Evolutionary conservation across 2,329 filamentous ascomycete genomes (phyloP).

Genomic region (Sporothrix dimorphospora): DNA sequence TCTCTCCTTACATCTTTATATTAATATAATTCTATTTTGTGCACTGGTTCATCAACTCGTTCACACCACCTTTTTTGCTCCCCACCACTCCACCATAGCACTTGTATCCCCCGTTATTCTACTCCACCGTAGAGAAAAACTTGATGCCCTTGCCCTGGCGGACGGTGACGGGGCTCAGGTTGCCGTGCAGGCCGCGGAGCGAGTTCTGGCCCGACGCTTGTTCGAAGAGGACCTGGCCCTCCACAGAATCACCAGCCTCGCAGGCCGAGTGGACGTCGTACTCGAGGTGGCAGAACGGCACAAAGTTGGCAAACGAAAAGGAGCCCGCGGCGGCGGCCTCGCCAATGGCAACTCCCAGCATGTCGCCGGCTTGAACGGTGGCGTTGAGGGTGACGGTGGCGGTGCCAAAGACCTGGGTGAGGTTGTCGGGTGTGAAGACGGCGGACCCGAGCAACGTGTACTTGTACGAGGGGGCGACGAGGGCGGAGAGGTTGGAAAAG

Average conservation of each 20-base stretch:
- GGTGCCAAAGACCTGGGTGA: constrained; percentile 1
- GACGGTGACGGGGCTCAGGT: neutral
- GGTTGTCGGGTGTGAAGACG: neutral
- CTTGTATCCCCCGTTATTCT: too few species aligned
- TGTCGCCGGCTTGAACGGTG: neutral
- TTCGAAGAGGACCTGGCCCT: neutral
- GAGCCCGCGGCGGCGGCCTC: neutral
- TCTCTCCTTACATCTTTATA: too few species aligned
- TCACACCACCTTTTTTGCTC: too few species aligned
- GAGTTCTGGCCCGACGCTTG: neutral
- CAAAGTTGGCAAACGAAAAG: constrained; percentile 1
- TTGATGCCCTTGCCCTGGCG: constrained; percentile 2
- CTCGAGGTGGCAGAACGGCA: neutral
- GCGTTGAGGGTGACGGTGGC: neutral
- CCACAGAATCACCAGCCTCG: neutral
- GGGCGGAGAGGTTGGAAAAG: neutral
- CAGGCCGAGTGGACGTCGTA: neutral
- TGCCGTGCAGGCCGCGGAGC: neutral
- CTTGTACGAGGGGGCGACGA: neutral
- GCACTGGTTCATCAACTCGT: neutral
- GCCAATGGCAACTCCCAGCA: neutral
- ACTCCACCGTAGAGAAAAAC: neutral
- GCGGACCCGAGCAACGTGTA: neutral
- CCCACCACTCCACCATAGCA: too few species aligned
- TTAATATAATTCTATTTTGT: neutral